Conservation (phyloP, 2,329 filamentous ascomycete genomes). For the Pseudogymnoascus sp. region DNA sequence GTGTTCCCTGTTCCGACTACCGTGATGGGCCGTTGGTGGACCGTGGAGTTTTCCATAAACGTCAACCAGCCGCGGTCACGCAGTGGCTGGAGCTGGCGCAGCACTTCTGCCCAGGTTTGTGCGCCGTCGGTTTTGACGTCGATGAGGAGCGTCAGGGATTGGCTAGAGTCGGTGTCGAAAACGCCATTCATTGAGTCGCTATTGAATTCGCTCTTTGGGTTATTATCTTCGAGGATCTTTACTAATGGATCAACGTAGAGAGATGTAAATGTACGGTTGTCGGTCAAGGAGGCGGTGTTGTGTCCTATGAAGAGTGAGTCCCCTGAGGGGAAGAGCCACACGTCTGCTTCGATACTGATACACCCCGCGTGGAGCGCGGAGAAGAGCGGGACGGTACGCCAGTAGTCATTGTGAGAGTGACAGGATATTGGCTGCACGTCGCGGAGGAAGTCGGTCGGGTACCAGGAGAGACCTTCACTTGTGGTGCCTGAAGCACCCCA, state of each 20-base stretch:
- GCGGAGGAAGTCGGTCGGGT: slow-evolving; percentile 43
- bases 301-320: slow-evolving; percentile 57
- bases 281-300: slow-evolving; percentile 42
- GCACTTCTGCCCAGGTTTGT: slow-evolving; percentile 43
- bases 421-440: slow-evolving; percentile 47
- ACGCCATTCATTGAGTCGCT: slow-evolving; percentile 44
- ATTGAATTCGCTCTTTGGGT: slow-evolving; percentile 39
- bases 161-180: slow-evolving; percentile 43
- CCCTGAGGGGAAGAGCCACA: slow-evolving; percentile 47
- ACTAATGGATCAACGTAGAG: slow-evolving; percentile 59
- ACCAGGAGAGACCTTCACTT: slow-evolving; percentile 35
- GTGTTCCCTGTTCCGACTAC: slow-evolving; percentile 60
- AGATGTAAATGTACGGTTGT: slow-evolving; percentile 47
- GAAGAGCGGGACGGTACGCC: slow-evolving; percentile 53
- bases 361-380: slow-evolving; percentile 52
- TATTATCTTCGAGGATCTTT: slow-evolving; percentile 45
- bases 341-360: slow-evolving; percentile 58
- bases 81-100: slow-evolving; percentile 49
- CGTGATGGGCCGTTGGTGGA: slow-evolving; percentile 51
- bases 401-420: slow-evolving; percentile 66
- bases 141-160: slow-evolving; percentile 54
- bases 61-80: slow-evolving; percentile 49
- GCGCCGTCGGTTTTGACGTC: slow-evolving; percentile 56
- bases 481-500: slow-evolving; percentile 33
- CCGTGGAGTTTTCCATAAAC: slow-evolving; percentile 40